Conservation (phyloP, 371 early-diverging fungal genomes). For the Blyttiomyces sp. region DNA sequence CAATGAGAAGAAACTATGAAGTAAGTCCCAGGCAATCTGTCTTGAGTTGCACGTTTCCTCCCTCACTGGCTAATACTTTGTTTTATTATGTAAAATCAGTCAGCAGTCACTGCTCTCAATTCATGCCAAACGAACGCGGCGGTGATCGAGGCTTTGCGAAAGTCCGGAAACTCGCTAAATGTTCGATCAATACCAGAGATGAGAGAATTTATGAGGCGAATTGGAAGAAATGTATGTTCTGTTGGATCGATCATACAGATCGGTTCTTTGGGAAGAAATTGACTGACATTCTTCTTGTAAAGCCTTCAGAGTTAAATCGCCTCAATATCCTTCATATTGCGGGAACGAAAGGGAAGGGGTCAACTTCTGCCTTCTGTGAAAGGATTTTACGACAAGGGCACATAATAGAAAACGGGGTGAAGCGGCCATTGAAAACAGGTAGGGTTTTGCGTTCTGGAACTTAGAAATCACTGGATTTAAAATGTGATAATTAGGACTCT, state of each 20-base stretch:
- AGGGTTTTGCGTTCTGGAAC: neutral
- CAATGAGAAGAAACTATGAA: too few species aligned
- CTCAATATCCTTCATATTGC: constrained; percentile 71
- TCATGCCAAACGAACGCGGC: constrained; percentile 60
- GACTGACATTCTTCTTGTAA: neutral
- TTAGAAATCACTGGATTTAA: too few species aligned
- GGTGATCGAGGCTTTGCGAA: constrained; percentile 67
- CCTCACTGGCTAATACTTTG: too few species aligned
- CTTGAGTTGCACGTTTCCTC: too few species aligned
- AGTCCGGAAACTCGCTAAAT: constrained; percentile 69
- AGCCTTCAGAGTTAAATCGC: constrained; percentile 30
- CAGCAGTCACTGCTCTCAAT: neutral
- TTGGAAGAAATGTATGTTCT: constrained; percentile 65
- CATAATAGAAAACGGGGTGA: constrained; percentile 1
- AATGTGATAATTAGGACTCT: constrained; percentile 65
- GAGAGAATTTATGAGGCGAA: constrained; percentile 57
- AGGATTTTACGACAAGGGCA: constrained; percentile 42
- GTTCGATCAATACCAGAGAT: constrained; percentile 69
- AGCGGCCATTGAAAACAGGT: constrained; percentile 55
- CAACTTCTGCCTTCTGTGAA: constrained; percentile 64
- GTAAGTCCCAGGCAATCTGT: too few species aligned
- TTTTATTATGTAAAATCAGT: too few species aligned
- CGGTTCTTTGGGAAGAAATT: neutral
- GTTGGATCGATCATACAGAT: neutral
- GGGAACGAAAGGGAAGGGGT: constrained; percentile 86